Conservation (phyloP, 73 alveolate genomes). For the Paramecium sexaurelia region DNA sequence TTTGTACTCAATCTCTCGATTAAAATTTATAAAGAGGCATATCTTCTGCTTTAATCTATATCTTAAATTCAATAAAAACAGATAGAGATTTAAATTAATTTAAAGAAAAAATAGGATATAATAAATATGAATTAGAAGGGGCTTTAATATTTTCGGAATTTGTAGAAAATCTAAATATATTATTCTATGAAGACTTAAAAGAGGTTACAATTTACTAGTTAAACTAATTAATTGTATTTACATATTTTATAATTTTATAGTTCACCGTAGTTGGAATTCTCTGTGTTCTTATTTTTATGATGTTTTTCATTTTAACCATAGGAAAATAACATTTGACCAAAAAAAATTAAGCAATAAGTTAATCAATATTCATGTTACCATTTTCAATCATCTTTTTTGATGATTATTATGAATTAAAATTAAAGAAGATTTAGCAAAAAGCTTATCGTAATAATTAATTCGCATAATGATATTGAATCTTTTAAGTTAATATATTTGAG, state of each 20-base stretch:
- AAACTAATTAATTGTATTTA: constrained; percentile 1
- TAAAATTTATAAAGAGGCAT: constrained; percentile 12
- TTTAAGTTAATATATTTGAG: too few species aligned
- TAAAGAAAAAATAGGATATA: not conserved
- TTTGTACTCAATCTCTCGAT: not conserved
- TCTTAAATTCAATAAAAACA: not conserved
- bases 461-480: not conserved
- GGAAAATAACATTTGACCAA: not conserved
- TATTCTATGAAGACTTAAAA: not conserved
- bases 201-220: not conserved
- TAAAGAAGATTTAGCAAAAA: not conserved
- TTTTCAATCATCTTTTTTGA: not conserved
- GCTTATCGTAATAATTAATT: not conserved
- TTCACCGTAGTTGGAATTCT: not conserved
- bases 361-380: not conserved
- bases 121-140: constrained; percentile 28
- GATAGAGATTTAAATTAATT: not conserved
- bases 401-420: not conserved
- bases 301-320: not conserved
- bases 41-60: not conserved
- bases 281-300: not conserved
- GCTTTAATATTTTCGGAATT: constrained; percentile 26
- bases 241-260: not conserved
- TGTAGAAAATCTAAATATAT: not conserved
- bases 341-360: not conserved